Evolutionary conservation across 164 flowering plant genomes (phyloP), one percentile per base, ranked within the genome.

Genomic region (Platanus orientalis): DNA sequence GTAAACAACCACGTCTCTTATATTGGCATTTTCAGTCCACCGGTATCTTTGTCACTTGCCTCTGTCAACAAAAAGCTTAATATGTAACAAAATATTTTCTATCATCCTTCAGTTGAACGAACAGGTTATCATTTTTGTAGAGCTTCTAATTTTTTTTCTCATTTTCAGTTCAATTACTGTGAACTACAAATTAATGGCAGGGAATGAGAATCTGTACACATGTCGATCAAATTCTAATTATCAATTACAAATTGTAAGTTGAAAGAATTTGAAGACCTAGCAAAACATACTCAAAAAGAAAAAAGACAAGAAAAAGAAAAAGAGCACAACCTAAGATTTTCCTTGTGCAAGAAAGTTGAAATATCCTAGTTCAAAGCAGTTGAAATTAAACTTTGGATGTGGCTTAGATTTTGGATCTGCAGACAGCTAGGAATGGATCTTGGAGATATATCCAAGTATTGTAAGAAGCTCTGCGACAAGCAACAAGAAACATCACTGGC

Each of bases 41-140:
- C 60, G 21, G 19, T 54, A 59, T 53, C 70, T 68, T 67, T 61
- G 66, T 58, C 70, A 32, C 56, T 61, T 48, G 65, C 32, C 21
- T 52, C 60, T 71, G 60, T 71, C 68, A 63, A 45, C 45, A 52
- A 66, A 58, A 34, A 65, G 56, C 49, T 57, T 34, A 14, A 42
- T 32, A 34, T 23, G 11, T 44, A 16, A 65, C 10, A 9, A 40
- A n/a, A 28, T n/a, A 44, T 60, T 45, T 12, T 16, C 25, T 49
- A 23, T 11, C 52, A 45, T 54, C 49, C 52, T 63, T 23, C 48
- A 57, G 28, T 53, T 59, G 49, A 48, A 40, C 17, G 42, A 60
- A 36, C 54, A 52, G 65, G 24, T 29, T 30, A 55, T 54, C 60
- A 34, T 54, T 39, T 45, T 64, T 29, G 23, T 19, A n/a, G 61